A percentile compares a stretch with the other conserved stretches of the same genome.
Conservation (phyloP, 805 yeast species). For the Ogataea angusta region DNA sequence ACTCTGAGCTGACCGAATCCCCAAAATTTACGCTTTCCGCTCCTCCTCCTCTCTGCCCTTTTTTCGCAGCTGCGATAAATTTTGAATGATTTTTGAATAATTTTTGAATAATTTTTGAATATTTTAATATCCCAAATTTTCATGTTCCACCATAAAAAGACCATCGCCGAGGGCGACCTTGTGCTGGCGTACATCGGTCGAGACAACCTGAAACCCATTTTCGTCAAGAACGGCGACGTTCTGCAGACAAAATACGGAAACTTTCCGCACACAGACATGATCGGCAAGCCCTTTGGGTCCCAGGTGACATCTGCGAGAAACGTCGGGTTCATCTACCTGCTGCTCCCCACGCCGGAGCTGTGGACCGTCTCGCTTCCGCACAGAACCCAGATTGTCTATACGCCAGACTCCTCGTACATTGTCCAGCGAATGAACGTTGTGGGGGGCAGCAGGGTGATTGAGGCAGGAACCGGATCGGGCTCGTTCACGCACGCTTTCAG, state of each 20-base stretch:
- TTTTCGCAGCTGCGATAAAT: too few species aligned
- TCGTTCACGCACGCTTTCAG: slow-evolving; percentile 92
- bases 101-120: too few species aligned
- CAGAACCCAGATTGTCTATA: slow-evolving; percentile 94
- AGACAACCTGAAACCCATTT: slow-evolving; percentile 71
- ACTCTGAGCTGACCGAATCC: too few species aligned
- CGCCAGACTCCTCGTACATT: slow-evolving; percentile 91
- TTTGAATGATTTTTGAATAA: too few species aligned
- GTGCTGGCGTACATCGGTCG: slow-evolving; percentile 85
- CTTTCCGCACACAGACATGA: slow-evolving; percentile 80
- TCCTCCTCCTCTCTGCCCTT: too few species aligned
- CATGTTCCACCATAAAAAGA: slow-evolving; percentile 46
- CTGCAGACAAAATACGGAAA: slow-evolving; percentile 88
- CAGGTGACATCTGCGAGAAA: slow-evolving; percentile 74
- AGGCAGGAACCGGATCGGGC: slow-evolving; percentile 98
- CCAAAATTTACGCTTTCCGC: too few species aligned
- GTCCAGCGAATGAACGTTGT: slow-evolving; percentile 74
- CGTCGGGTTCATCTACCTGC: slow-evolving; percentile 78
- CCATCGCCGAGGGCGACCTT: slow-evolving; percentile 81
- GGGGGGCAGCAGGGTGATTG: slow-evolving; percentile 78
- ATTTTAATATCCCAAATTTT: too few species aligned
- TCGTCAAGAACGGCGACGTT: slow-evolving; percentile 52
- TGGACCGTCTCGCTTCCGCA: slow-evolving; percentile 98
- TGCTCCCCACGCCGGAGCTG: slow-evolving; percentile 91
- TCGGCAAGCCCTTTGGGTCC: slow-evolving; percentile 77